Base-by-base conservation (phyloP, 2,329 filamentous ascomycete species). In the Colletotrichum spinosum region DNA sequence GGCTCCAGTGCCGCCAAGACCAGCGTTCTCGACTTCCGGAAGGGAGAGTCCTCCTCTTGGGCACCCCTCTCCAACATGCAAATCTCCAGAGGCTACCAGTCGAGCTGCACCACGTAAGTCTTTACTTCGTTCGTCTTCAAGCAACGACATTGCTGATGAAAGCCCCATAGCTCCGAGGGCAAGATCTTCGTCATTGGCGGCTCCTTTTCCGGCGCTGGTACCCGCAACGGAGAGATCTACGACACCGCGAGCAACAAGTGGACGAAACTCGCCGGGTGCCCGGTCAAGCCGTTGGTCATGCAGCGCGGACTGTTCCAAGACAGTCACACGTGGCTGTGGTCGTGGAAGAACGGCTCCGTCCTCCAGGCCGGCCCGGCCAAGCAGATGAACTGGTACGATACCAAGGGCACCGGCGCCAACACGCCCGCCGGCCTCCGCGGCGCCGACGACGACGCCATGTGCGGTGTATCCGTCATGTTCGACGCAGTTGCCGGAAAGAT, bases 401-500 rank as follows among this genome's bases (percentile, higher is more conserved):
- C 81, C 0, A 70, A 69, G 2, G 81, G 79, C 6, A 73, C 72
- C 25, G 85, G 86, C 2, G 69, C 71, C 11, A 70, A 77, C 15
- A 68, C 70, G 4, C 65, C 70, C 6, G 84, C 84, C 1, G 85
- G 85, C 0, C 61, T 8, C 75, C 80, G 85, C 9, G 74, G 84
- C 5, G 74, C 72, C 12, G 76, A 77, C 9, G 79, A 81, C 34
- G 72, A 78, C 8, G 79, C 84, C 0, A 89, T 88, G 86, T 82
- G 79, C 58, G 86, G 85, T 8, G 83, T 81, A 51, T 80, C 82
- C 2, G 79, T 85, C 66, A 87, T 88, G 85, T 88, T 83, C 67
- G 86, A 88, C 68, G 84, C 85, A n/a, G 81, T 85, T 54, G 79
- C 80, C 0, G 86, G 86, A 25, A 86, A 86, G 71, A 87, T 88